Base-by-base conservation (phyloP, 352 stramenopile genomes). In the Globisporangium ultimum region DNA sequence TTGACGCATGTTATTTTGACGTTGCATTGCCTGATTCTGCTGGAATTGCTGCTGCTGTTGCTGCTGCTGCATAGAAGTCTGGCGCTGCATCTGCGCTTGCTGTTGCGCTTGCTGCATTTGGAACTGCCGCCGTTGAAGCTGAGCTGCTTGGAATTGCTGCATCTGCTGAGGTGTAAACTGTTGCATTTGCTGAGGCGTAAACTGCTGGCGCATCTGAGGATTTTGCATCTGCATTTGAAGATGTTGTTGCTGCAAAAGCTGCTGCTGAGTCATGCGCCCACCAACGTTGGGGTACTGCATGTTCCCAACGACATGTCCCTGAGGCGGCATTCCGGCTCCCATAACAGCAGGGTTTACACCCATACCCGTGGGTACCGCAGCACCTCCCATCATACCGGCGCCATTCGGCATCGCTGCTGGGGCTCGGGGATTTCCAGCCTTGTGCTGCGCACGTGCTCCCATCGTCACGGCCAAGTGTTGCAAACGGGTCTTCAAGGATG, bases 401-500 rank as follows among this genome's bases (percentile, higher is more conserved):
- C 55, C 72, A 14, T 66, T 66, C 41, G 71, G 66, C 28, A 78
- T 72, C 40, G 60, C 63, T n/a, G 58, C 67, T 42, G 53, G 60
- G 36, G 63, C 36, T 46, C 78, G 75, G 54, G 76, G 68, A 40
- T 84, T 87, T 34, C 65, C 77, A 34, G 80, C 70, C 61, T 93
- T 93, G 67, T 93, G 84, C 45, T 93, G 82, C 0, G 84, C 84
- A 17, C 84, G 79, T 12, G 84, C 84, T 38, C 87, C 87, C 87
- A 94, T 95, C 8, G 84, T 96, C 22, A 96, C 86, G 8, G 97
- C 97, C 38, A 99, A 76, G 68, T 98, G 89, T 66, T 99, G 97
- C 51, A 99, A 73, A 20, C 97, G 82, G 36, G 96, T 94, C 69
- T 99, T 99, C 14, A 99, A 63, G 1, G 96, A 99, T 9, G 75